Evolutionary conservation across 176 grass and related monocot species (phyloP).

Genomic region (Musa schizocarpa): DNA sequence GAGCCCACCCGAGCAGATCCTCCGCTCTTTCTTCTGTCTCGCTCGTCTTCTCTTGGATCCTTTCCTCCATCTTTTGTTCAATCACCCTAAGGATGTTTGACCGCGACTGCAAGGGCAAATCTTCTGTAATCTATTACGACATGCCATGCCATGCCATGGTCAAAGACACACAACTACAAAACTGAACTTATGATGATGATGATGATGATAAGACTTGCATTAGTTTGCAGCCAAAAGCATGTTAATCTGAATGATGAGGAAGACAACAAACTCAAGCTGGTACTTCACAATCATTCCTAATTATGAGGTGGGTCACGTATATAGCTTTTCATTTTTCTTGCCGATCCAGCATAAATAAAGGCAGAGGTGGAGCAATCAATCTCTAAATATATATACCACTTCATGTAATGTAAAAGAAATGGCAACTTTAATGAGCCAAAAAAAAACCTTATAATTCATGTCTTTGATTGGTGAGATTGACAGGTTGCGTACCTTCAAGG

Average conservation of each 20-base stretch:
- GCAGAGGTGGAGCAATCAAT: not conserved
- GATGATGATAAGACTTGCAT: too few species aligned
- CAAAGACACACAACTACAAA: too few species aligned
- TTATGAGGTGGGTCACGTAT: not conserved
- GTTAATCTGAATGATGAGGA: too few species aligned
- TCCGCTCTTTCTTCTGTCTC: slow-evolving; percentile 32
- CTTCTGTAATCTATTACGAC: too few species aligned
- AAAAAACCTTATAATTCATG: too few species aligned
- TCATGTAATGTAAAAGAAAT: not conserved
- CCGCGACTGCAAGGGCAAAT: slow-evolving; percentile 39
- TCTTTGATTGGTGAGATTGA: too few species aligned
- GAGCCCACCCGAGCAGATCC: slow-evolving; percentile 78
- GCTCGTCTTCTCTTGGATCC: slow-evolving; percentile 20
- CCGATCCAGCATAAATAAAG: not conserved
- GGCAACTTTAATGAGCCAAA: too few species aligned
- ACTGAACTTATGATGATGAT: too few species aligned
- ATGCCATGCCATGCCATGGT: too few species aligned
- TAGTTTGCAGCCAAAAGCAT: too few species aligned
- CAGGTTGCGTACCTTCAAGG: slow-evolving; percentile 50
- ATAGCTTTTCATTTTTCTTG: not conserved
- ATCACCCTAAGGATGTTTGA: slow-evolving; percentile 71
- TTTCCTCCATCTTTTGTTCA: slow-evolving; percentile 78
- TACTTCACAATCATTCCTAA: slow-evolving; percentile 5
- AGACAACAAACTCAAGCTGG: not conserved
- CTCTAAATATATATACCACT: too few species aligned